Evolutionary conservation across 2,329 filamentous ascomycete species (phyloP).

Genomic region (Alternaria dauci): DNA sequence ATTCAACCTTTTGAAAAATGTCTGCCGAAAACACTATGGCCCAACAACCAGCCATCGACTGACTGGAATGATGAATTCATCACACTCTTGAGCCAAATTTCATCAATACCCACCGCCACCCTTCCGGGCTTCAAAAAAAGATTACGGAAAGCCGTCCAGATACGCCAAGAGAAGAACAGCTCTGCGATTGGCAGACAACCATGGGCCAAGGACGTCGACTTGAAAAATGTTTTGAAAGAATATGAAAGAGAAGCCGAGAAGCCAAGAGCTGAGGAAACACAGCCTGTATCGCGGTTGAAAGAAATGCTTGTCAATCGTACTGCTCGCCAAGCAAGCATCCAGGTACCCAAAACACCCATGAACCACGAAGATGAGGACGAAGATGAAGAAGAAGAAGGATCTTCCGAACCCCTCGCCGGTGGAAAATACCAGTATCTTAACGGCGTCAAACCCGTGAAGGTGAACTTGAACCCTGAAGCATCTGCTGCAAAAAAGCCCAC

Average conservation of each 20-base stretch:
- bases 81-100: slow-evolving; percentile 11
- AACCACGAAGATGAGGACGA: slow-evolving; percentile 2
- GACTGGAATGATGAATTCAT: slow-evolving; percentile 15
- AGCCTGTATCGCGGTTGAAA: background rate
- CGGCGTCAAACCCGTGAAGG: slow-evolving; percentile 9
- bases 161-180: slow-evolving; percentile 5
- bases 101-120: slow-evolving; percentile 6
- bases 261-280: background rate
- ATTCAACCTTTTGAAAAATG: slow-evolving; percentile 4
- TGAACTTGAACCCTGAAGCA: slow-evolving; percentile 8
- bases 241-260: slow-evolving; percentile 6
- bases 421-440: slow-evolving; percentile 16
- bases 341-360: slow-evolving; percentile 6
- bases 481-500: slow-evolving; percentile 3
- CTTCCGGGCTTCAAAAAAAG: slow-evolving; percentile 10
- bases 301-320: background rate
- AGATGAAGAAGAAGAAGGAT: slow-evolving; percentile 13
- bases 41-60: slow-evolving; percentile 3
- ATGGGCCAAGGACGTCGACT: slow-evolving; percentile 5
- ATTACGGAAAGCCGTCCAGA: background rate
- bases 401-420: slow-evolving; percentile 6
- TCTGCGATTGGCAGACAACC: background rate
- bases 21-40: slow-evolving; percentile 11
- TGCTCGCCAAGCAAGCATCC: background rate
- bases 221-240: slow-evolving; percentile 4